These are phyloP conservation scores for Amphichorda felina DNA, from an alignment of 2,329 filamentous ascomycete genomes.

Conservation along the genomic window DNA sequence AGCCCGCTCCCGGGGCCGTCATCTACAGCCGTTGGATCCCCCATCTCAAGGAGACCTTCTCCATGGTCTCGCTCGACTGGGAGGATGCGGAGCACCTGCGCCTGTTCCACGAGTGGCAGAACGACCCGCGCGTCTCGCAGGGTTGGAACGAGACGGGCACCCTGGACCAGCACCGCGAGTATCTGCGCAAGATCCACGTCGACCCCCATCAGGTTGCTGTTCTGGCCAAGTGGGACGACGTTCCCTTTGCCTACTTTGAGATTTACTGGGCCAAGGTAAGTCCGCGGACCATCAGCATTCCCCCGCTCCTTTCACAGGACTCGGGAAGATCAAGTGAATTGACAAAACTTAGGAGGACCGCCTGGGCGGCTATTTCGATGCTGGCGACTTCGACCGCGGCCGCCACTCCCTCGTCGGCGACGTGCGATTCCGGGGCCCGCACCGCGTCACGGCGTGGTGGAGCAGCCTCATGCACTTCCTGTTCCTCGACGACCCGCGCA, in stretches of 20 bases:
- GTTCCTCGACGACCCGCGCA: slow-evolving; percentile 49
- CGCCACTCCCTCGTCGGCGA: slow-evolving; percentile 48
- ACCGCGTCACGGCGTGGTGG: slow-evolving; percentile 51
- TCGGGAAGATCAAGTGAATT: neutral
- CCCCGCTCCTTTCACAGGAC: neutral
- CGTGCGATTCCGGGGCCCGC: slow-evolving; percentile 45
- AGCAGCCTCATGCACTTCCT: slow-evolving; percentile 50
- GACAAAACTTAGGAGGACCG: slow-evolving; percentile 32
- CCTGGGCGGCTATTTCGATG: slow-evolving; percentile 42
- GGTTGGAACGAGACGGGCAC: slow-evolving; percentile 75
- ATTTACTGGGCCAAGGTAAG: slow-evolving; percentile 59
- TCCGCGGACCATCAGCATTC: neutral
- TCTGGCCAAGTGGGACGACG: slow-evolving; percentile 59
- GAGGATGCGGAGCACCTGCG: slow-evolving; percentile 49
- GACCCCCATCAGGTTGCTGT: slow-evolving; percentile 63
- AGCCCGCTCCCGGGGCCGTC: slow-evolving; percentile 57
- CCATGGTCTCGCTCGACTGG: slow-evolving; percentile 64
- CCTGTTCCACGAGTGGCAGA: slow-evolving; percentile 72
- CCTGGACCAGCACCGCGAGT: slow-evolving; percentile 60
- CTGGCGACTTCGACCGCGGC: slow-evolving; percentile 44
- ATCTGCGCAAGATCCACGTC: slow-evolving; percentile 54
- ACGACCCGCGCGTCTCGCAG: slow-evolving; percentile 68
- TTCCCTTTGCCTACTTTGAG: slow-evolving; percentile 67
- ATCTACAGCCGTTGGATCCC: slow-evolving; percentile 73
- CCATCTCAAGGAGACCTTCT: slow-evolving; percentile 64